phyloP scores from a whole-genome alignment of 805 yeast species.

The Osmozyma mogii region DNA sequence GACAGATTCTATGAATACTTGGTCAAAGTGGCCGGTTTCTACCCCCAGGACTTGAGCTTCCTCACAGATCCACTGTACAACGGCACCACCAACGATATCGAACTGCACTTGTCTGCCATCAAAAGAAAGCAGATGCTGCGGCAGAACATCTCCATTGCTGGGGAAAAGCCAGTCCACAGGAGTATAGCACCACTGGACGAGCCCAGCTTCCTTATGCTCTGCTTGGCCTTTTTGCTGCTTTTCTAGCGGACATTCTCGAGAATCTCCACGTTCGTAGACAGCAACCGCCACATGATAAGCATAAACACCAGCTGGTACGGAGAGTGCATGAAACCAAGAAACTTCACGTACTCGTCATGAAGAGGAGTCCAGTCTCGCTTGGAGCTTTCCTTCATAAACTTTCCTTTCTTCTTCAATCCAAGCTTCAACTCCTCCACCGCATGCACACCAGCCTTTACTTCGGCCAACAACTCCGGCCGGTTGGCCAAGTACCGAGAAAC shows the following conservation, averaged over 20 bases:
- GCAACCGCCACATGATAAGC: conserved; percentile 67
- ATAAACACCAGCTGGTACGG: conserved; percentile 67
- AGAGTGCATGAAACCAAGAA: conserved; percentile 47
- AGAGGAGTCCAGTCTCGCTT: conserved; percentile 60
- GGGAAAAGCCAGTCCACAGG: too few relatives aligned
- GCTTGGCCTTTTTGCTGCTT: too few relatives aligned
- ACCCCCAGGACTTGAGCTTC: too few relatives aligned
- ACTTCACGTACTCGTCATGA: conserved; percentile 50
- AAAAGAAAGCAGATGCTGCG: too few relatives aligned
- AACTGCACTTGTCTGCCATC: too few relatives aligned
- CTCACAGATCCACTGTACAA: too few relatives aligned
- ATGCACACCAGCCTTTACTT: conserved; percentile 28
- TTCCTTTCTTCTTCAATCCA: conserved; percentile 28
- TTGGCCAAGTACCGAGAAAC: conserved; percentile 52
- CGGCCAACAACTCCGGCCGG: conserved; percentile 41
- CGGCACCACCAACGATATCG: too few relatives aligned
- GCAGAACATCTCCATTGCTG: too few relatives aligned
- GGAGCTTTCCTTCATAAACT: conserved; percentile 24
- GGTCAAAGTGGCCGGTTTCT: too few relatives aligned
- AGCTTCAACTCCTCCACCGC: conserved; percentile 26
- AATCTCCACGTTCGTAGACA: conserved; percentile 49
- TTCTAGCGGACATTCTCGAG: conserved; percentile 20
- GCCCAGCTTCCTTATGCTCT: too few relatives aligned
- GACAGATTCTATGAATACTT: too few relatives aligned
- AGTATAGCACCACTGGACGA: too few relatives aligned